A percentile compares a stretch with the other conserved stretches of the same genome.
Evolutionary conservation across 2,329 filamentous ascomycete genomes (phyloP).

Genomic region (Claviceps monticola): DNA sequence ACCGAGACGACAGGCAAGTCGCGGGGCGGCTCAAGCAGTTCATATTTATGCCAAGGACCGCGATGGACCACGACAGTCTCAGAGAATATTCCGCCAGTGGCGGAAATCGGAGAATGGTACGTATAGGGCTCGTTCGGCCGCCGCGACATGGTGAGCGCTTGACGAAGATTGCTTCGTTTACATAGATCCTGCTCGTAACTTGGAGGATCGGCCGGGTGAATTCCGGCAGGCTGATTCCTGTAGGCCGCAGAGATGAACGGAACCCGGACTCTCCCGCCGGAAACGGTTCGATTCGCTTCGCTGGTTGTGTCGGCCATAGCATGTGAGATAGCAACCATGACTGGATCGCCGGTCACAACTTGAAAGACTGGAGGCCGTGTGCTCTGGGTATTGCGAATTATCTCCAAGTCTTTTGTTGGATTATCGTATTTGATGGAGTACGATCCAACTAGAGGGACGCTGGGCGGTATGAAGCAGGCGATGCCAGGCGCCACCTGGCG

Average conservation of each 20-base stretch:
- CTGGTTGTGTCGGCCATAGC: constrained; percentile 20
- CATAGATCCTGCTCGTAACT: constrained; percentile 53
- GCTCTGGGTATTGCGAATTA: constrained; percentile 20
- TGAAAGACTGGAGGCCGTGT: constrained; percentile 31
- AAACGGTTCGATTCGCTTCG: constrained; percentile 19
- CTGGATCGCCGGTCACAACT: constrained; percentile 43
- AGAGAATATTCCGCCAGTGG: constrained; percentile 56
- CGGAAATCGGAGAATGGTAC: constrained; percentile 41
- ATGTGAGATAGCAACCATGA: constrained; percentile 47
- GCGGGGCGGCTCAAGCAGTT: constrained; percentile 39
- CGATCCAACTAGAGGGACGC: constrained; percentile 12
- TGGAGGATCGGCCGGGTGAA: constrained; percentile 53
- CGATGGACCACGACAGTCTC: constrained; percentile 60
- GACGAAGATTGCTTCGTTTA: constrained; percentile 58
- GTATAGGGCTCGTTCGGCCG: constrained; percentile 39
- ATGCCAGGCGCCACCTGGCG: not conserved
- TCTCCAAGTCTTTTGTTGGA: constrained; percentile 31
- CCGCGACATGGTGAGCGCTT: constrained; percentile 46
- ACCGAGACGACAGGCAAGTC: constrained; percentile 59
- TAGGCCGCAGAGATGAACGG: constrained; percentile 63
- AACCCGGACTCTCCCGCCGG: constrained; percentile 27
- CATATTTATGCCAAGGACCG: constrained; percentile 52
- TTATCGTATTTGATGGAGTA: constrained; percentile 45
- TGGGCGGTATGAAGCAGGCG: constrained; percentile 13
- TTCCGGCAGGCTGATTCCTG: constrained; percentile 62